phyloP scores from a whole-genome alignment of 805 yeast species.

The Huiozyma naganishii region DNA sequence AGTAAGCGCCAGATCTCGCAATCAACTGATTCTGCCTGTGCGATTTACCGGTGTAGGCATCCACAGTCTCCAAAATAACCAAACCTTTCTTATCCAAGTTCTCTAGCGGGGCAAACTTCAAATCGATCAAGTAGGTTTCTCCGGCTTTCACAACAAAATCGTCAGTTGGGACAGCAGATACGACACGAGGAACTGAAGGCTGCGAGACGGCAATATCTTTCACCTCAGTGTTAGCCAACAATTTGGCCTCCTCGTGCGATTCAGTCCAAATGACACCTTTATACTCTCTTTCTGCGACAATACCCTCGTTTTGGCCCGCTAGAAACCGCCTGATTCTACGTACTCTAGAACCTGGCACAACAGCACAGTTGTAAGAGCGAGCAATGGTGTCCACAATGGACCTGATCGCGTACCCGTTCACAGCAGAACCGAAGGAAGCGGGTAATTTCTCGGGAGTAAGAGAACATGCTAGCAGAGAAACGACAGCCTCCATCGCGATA shows the following conservation, averaged over 20 bases:
- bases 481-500: conserved; percentile 81
- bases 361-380: conserved; percentile 66
- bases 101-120: conserved; percentile 61
- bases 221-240: conserved; percentile 29
- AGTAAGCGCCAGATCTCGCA: conserved; percentile 59
- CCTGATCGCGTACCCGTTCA: conserved; percentile 66
- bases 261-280: conserved; percentile 89
- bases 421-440: conserved; percentile 33
- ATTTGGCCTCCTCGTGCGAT: conserved; percentile 58
- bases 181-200: conserved; percentile 24
- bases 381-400: conserved; percentile 78
- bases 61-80: conserved; percentile 56
- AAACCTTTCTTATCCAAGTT: conserved; percentile 51
- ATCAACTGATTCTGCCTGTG: conserved; percentile 40
- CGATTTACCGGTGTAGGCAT: conserved; percentile 52
- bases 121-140: conserved; percentile 78
- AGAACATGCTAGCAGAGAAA: conserved; percentile 61
- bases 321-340: conserved; percentile 87
- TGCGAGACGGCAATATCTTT: conserved; percentile 34
- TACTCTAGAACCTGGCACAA: conserved; percentile 87
- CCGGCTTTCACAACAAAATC: conserved; percentile 67
- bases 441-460: conserved; percentile 71
- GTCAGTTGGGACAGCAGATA: conserved; percentile 63
- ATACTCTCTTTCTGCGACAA: conserved; percentile 84
- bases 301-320: conserved; percentile 90